phyloP scores from a whole-genome alignment of 2,329 filamentous ascomycete species.

The Zymoseptoria passerinii region DNA sequence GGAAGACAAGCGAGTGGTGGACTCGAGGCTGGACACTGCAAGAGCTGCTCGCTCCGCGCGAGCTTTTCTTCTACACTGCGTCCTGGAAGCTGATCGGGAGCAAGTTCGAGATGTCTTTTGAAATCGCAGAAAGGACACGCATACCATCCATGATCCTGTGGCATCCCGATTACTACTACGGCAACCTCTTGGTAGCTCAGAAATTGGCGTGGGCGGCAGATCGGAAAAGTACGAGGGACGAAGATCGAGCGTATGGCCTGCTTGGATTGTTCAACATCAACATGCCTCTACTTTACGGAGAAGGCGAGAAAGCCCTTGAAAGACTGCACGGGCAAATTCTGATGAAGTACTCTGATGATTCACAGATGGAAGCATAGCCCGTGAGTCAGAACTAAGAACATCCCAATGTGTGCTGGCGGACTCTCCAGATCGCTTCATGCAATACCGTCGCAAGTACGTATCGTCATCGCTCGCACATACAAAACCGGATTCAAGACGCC shows the following conservation, averaged over 20 bases:
- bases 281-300: constrained; percentile 38
- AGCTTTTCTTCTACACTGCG: constrained; percentile 11
- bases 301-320: constrained; percentile 19
- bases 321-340: constrained; percentile 23
- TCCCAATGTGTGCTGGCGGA: too few species aligned
- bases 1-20: constrained; percentile 6
- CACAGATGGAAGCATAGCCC: neutral
- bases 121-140: neutral
- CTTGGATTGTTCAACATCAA: constrained; percentile 38
- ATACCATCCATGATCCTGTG: neutral
- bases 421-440: too few species aligned
- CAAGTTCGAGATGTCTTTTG: neutral
- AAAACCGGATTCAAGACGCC: neutral
- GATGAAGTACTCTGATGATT: constrained; percentile 16
- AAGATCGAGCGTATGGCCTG: constrained; percentile 39
- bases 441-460: too few species aligned
- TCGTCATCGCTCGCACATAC: neutral
- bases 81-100: constrained; percentile 9
- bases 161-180: neutral
- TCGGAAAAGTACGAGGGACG: constrained; percentile 15
- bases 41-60: constrained; percentile 7
- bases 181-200: neutral
- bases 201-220: constrained; percentile 6
- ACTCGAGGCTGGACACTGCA: constrained; percentile 16
- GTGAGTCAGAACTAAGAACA: too few species aligned